Evolutionary conservation across 352 stramenopile species (phyloP).

Genomic region (Globisporangium solare): DNA sequence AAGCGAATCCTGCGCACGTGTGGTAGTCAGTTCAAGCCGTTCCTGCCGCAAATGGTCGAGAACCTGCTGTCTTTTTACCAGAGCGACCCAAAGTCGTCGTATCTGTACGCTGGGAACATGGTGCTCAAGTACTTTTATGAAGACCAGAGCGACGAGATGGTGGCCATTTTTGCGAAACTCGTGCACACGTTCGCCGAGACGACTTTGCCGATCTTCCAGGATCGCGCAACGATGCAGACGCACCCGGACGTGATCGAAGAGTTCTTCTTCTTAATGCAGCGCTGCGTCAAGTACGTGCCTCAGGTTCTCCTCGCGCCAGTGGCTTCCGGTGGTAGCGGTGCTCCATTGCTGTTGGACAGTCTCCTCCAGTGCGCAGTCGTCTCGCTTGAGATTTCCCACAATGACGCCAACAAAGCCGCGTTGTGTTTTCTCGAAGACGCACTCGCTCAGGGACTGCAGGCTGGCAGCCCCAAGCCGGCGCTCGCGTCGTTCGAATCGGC

Average conservation of each 20-base stretch:
- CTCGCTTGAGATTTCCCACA: conserved; percentile 90
- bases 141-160: conserved; percentile 23
- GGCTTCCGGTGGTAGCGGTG: conserved; percentile 17
- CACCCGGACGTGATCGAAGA: conserved; percentile 95
- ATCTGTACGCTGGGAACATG: conserved; percentile 81
- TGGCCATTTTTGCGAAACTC: conserved; percentile 49
- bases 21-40: conserved; percentile 47
- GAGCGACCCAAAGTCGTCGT: conserved; percentile 77
- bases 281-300: conserved; percentile 83
- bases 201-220: conserved; percentile 84
- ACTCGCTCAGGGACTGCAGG: conserved; percentile 23
- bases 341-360: conserved; percentile 52
- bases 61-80: conserved; percentile 78
- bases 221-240: conserved; percentile 42
- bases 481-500: conserved; percentile 17
- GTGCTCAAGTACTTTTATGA: conserved; percentile 73
- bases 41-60: conserved; percentile 72
- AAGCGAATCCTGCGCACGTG: conserved; percentile 84
- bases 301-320: conserved; percentile 49
- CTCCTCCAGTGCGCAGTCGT: conserved; percentile 84
- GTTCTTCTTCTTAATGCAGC: conserved; percentile 94
- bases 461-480: conserved; percentile 11
- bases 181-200: conserved; percentile 60
- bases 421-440: conserved; percentile 89
- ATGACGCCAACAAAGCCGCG: conserved; percentile 92